A percentile compares a stretch with the other conserved stretches of the same genome.
Conservation (phyloP, 441 rosid genomes). For the Aleurites moluccanus region DNA sequence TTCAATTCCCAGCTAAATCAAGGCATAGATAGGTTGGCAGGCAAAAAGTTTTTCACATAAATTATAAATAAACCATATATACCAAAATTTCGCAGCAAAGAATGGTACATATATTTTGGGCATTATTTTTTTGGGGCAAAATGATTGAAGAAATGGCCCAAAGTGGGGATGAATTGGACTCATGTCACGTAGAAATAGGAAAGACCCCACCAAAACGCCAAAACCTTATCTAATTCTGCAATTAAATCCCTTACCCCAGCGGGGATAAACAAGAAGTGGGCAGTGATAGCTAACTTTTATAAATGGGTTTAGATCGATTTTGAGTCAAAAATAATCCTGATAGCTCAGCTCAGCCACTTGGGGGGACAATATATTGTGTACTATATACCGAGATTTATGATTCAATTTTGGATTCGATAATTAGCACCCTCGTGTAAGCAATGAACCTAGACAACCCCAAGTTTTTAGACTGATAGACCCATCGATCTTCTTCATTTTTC, state of each 20-base stretch:
- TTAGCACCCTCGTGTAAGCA: conserved; percentile 12
- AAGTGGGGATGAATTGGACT: conserved; percentile 42
- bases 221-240: conserved; percentile 33
- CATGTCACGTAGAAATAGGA: conserved; percentile 31
- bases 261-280: conserved; percentile 32
- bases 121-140: conserved; percentile 31
- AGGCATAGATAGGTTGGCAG: background rate
- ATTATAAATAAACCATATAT: background rate
- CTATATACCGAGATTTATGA: conserved; percentile 20
- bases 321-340: background rate
- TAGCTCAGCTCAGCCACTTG: conserved; percentile 25
- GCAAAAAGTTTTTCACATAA: background rate
- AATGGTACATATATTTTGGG: conserved; percentile 33
- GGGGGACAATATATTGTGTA: conserved; percentile 12
- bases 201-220: conserved; percentile 28
- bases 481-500: background rate
- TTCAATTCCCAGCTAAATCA: background rate
- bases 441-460: conserved; percentile 30
- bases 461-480: conserved; percentile 1
- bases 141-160: conserved; percentile 34
- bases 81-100: background rate
- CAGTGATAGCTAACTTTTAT: conserved; percentile 9
- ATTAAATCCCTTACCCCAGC: background rate
- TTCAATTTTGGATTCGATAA: conserved; percentile 9
- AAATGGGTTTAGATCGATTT: conserved; percentile 15